A percentile compares a stretch with the other conserved stretches of the same genome.
phyloP scores from a whole-genome alignment of 805 yeast species.

The Pichia thaimueangensis region DNA sequence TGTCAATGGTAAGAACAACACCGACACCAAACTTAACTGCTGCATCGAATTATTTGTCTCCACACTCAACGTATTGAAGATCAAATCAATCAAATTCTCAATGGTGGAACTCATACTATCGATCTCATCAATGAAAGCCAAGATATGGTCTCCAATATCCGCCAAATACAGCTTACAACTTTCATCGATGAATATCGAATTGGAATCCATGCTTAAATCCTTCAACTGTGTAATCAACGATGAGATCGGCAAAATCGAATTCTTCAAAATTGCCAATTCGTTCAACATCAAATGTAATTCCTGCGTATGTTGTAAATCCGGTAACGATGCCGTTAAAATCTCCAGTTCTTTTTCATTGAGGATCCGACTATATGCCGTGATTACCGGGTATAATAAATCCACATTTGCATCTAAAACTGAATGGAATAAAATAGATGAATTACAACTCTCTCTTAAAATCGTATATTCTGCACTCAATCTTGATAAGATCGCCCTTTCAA shows the following conservation, averaged over 20 bases:
- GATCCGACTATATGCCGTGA: constrained; percentile 44
- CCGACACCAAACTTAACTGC: constrained; percentile 48
- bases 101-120: constrained; percentile 48
- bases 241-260: constrained; percentile 42
- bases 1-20: constrained; percentile 50
- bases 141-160: constrained; percentile 52
- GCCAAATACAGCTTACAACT: constrained; percentile 42
- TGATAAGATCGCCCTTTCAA: constrained; percentile 45
- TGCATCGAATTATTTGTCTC: constrained; percentile 50
- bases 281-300: constrained; percentile 48
- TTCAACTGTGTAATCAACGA: constrained; percentile 40
- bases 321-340: constrained; percentile 35
- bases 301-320: constrained; percentile 45
- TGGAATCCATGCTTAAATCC: constrained; percentile 29
- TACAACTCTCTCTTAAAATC: constrained; percentile 43
- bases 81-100: constrained; percentile 43
- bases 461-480: constrained; percentile 42
- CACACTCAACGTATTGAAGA: constrained; percentile 52
- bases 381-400: constrained; percentile 47
- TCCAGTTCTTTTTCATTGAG: constrained; percentile 46
- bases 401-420: constrained; percentile 50
- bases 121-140: constrained; percentile 46
- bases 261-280: constrained; percentile 42
- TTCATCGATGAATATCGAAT: constrained; percentile 31
- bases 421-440: constrained; percentile 46